These are phyloP conservation scores for Zizania palustris DNA, from an alignment of 202 grass and related monocot genomes.

Conservation along the genomic window DNA sequence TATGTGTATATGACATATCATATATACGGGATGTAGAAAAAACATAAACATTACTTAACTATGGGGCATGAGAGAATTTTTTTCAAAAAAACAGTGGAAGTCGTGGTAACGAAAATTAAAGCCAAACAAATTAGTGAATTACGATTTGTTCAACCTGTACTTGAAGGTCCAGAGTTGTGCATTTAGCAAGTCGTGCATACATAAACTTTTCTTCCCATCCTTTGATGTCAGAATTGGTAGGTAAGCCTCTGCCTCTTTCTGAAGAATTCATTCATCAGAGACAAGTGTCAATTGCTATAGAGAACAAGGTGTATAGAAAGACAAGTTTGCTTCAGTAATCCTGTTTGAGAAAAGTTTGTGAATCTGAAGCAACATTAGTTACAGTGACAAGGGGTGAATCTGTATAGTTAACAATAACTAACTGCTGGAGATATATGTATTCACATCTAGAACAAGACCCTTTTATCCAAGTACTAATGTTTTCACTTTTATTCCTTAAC, in stretches of 20 bases:
- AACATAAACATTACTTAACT: too few species aligned
- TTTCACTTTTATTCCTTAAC: neutral
- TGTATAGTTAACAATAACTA: neutral
- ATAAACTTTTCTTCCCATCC: constrained; percentile 67
- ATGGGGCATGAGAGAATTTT: too few species aligned
- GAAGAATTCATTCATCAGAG: constrained; percentile 39
- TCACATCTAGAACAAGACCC: neutral
- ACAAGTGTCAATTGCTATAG: constrained; percentile 6
- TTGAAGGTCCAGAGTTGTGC: constrained; percentile 85
- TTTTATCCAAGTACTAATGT: neutral
- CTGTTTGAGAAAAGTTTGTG: neutral
- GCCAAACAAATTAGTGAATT: neutral
- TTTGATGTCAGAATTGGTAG: constrained; percentile 74
- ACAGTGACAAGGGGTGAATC: neutral
- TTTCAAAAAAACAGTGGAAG: neutral
- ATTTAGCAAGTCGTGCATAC: constrained; percentile 83
- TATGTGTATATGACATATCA: too few species aligned
- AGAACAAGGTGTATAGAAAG: constrained; percentile 7
- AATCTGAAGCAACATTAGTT: neutral
- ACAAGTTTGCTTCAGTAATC: neutral
- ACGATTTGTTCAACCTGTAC: constrained; percentile 59
- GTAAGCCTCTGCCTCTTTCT: constrained; percentile 86
- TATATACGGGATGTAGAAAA: too few species aligned
- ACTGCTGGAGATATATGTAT: neutral
- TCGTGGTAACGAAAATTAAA: constrained; percentile 14